Conservation (phyloP, 176 grass and related monocot genomes). For the Phoenix dactylifera region DNA sequence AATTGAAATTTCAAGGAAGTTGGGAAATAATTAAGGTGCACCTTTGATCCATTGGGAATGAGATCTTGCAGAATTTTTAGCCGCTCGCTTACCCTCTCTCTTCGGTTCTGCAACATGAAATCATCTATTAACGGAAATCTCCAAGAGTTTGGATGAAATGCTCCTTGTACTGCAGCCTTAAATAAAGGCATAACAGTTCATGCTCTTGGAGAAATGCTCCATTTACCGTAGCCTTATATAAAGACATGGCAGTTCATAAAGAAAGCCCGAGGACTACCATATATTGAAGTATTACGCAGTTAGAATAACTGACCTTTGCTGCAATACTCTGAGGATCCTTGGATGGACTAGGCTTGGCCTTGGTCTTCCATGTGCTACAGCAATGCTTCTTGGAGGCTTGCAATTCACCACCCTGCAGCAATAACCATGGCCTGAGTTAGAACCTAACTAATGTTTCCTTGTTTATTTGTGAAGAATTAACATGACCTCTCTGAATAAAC, state of each 20-base stretch:
- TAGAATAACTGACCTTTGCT: constrained; percentile 57
- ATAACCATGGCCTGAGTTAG: not conserved
- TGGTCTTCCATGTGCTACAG: constrained; percentile 48
- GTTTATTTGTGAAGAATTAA: too few relatives aligned
- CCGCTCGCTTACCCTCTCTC: constrained; percentile 75
- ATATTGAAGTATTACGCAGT: not conserved
- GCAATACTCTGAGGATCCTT: constrained; percentile 65
- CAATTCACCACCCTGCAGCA: constrained; percentile 30
- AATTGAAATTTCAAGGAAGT: not conserved
- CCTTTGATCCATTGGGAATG: constrained; percentile 90
- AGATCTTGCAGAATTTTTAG: constrained; percentile 91
- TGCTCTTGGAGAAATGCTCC: too few relatives aligned
- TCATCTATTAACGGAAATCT: not conserved
- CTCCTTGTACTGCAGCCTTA: not conserved
- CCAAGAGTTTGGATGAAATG: too few relatives aligned
- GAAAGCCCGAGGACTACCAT: too few relatives aligned
- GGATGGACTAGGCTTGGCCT: constrained; percentile 44
- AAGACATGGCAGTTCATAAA: not conserved
- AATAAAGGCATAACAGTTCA: not conserved
- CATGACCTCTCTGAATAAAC: too few relatives aligned
- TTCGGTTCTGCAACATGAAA: constrained; percentile 42
- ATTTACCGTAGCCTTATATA: not conserved
- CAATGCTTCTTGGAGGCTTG: constrained; percentile 71
- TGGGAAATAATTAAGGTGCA: not conserved
- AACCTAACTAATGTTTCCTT: too few relatives aligned